Evolutionary conservation across 2,329 filamentous ascomycete genomes (phyloP).

Genomic region (Xylariaceae sp.): DNA sequence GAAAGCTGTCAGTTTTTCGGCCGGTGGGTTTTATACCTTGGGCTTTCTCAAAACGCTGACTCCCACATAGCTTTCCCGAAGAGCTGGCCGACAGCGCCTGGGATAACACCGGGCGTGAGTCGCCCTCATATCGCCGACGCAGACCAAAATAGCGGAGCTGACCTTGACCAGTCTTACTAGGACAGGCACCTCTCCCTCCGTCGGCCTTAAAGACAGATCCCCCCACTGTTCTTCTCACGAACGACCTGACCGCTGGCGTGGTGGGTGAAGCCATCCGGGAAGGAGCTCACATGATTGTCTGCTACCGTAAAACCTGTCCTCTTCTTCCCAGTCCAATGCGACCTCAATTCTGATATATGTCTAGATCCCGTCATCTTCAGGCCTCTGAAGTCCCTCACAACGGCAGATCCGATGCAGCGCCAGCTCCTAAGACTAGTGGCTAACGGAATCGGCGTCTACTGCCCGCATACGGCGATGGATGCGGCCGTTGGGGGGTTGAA

Average conservation of each 20-base stretch:
- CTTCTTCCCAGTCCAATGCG: not conserved
- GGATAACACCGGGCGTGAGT: constrained; percentile 76
- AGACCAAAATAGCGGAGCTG: no score
- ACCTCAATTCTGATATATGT: constrained; percentile 3
- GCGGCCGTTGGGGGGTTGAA: constrained; percentile 78
- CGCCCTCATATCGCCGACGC: no score
- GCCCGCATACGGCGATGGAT: constrained; percentile 91
- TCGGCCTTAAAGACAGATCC: constrained; percentile 30
- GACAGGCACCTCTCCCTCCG: constrained; percentile 47
- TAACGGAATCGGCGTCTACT: constrained; percentile 89
- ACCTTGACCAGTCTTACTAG: constrained; percentile 38
- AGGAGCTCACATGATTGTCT: constrained; percentile 70
- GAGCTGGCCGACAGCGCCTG: constrained; percentile 81
- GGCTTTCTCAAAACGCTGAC: not conserved
- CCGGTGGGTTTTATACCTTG: not conserved
- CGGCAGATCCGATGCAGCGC: constrained; percentile 77
- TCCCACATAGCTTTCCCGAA: constrained; percentile 70
- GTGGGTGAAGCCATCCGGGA: constrained; percentile 80
- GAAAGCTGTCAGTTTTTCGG: constrained; percentile 56
- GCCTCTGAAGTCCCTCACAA: constrained; percentile 79
- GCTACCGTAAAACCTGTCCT: constrained; percentile 61
- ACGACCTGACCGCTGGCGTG: constrained; percentile 84
- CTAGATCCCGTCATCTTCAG: constrained; percentile 94
- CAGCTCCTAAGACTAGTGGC: constrained; percentile 75
- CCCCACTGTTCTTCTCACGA: constrained; percentile 53